Conservation (phyloP, 2,329 filamentous ascomycete genomes). For the Fusarium foetens region DNA sequence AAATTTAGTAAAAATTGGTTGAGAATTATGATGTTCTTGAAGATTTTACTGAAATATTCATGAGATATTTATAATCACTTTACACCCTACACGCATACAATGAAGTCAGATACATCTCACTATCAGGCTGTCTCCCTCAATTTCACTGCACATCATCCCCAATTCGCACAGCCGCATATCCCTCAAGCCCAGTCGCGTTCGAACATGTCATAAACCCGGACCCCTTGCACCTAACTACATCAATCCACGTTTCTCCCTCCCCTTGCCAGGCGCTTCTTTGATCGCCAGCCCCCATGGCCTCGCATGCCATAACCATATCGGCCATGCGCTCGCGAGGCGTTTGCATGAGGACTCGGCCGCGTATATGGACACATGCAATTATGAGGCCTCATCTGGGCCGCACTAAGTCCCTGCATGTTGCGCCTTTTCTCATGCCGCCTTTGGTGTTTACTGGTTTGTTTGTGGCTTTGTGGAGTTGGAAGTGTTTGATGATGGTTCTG, state of each 20-base stretch:
- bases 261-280: slow-evolving; percentile 24
- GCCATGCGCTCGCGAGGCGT: slow-evolving; percentile 31
- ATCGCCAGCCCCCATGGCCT: slow-evolving; percentile 36
- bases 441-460: slow-evolving; percentile 73
- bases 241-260: slow-evolving; percentile 26
- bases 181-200: slow-evolving; percentile 42
- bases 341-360: slow-evolving; percentile 12
- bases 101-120: not conserved
- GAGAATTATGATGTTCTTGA: fast-evolving
- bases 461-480: slow-evolving; percentile 71
- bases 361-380: slow-evolving; percentile 18
- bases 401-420: slow-evolving; percentile 45
- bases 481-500: slow-evolving; percentile 77
- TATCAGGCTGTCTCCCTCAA: not conserved
- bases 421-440: slow-evolving; percentile 69
- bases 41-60: not conserved
- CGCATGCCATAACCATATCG: slow-evolving; percentile 37
- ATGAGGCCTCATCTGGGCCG: slow-evolving; percentile 20
- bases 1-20: not conserved
- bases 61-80: not conserved
- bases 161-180: slow-evolving; percentile 32
- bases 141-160: slow-evolving; percentile 29
- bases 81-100: not conserved
- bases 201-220: slow-evolving; percentile 45
- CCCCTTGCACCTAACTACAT: slow-evolving; percentile 27